phyloP scores from a whole-genome alignment of 225 moss, liverwort and hornwort species.

The Lunularia cruciata region DNA sequence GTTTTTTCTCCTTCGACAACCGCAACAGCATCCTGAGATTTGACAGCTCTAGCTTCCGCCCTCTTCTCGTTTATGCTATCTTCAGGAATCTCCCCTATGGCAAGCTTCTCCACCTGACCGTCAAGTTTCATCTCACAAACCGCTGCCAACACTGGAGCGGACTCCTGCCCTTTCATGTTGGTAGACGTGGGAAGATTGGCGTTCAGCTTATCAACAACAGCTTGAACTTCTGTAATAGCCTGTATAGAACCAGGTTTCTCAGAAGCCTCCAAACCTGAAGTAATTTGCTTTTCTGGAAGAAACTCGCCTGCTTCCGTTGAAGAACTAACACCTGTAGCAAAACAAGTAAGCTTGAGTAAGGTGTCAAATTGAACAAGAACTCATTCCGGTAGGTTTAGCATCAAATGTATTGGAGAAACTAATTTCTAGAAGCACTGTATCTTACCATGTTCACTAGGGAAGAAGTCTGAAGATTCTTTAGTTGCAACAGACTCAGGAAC shows the following conservation, averaged over 20 bases:
- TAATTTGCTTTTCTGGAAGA: neutral
- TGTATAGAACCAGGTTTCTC: neutral
- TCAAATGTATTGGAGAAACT: neutral
- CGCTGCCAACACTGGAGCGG: neutral
- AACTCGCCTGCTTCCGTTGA: neutral
- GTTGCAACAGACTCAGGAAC: neutral
- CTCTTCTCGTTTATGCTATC: neutral
- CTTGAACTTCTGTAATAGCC: neutral
- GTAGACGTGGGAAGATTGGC: neutral
- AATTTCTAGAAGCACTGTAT: neutral
- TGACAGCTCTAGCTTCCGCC: neutral
- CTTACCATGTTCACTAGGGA: neutral
- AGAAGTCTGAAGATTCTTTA: neutral
- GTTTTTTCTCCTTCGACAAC: neutral
- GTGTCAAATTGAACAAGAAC: too few species aligned
- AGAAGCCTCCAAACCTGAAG: neutral
- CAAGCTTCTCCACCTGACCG: neutral
- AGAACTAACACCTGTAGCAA: neutral
- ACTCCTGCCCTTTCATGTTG: neutral
- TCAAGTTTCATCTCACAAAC: neutral
- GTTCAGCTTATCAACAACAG: neutral
- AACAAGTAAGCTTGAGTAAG: too few species aligned
- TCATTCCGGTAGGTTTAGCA: neutral
- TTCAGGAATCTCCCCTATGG: too few species aligned
- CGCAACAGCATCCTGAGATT: neutral